Conservation (phyloP, 768 basidiomycete genomes). For the Auricularia cornea region DNA sequence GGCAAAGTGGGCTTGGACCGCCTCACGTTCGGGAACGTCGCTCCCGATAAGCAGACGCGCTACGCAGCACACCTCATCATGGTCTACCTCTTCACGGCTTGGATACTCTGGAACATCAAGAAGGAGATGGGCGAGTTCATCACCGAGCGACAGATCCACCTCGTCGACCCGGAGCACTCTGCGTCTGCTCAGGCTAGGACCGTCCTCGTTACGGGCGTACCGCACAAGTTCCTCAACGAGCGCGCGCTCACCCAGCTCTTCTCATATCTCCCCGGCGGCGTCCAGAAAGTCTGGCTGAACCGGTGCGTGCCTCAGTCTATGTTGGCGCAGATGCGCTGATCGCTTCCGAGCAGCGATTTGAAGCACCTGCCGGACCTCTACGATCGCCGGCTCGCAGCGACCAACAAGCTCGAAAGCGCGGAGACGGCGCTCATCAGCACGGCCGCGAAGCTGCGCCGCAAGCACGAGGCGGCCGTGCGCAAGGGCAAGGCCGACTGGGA, state of each 20-base stretch:
- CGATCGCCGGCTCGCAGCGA: slow-evolving; percentile 64
- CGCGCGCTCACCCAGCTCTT: slow-evolving; percentile 59
- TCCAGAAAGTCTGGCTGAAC: slow-evolving; percentile 88
- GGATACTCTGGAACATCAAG: slow-evolving; percentile 78
- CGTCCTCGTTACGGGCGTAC: slow-evolving; percentile 84
- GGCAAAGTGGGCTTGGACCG: slow-evolving; percentile 50
- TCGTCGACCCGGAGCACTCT: slow-evolving; percentile 66
- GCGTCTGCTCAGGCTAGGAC: slow-evolving; percentile 81
- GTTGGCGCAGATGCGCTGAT: background rate
- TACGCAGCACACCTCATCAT: slow-evolving; percentile 75
- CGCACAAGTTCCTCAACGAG: slow-evolving; percentile 66
- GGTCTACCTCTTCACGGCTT: slow-evolving; percentile 68
- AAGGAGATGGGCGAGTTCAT: slow-evolving; percentile 77
- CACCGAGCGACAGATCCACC: slow-evolving; percentile 68
- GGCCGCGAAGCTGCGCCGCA: slow-evolving; percentile 61
- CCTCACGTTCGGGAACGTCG: slow-evolving; percentile 80
- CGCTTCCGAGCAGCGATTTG: slow-evolving; percentile 45
- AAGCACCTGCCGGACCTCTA: slow-evolving; percentile 81
- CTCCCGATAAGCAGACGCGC: slow-evolving; percentile 38
- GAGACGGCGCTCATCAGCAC: slow-evolving; percentile 71
- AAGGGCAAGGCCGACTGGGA: slow-evolving; percentile 20
- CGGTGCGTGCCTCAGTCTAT: slow-evolving; percentile 34
- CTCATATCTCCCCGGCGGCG: slow-evolving; percentile 81
- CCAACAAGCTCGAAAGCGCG: slow-evolving; percentile 75
- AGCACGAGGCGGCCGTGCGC: slow-evolving; percentile 41